Evolutionary conservation across 352 stramenopile genomes (phyloP), one percentile per base, ranked within the genome.

Genomic region (Phytophthora rubi): DNA sequence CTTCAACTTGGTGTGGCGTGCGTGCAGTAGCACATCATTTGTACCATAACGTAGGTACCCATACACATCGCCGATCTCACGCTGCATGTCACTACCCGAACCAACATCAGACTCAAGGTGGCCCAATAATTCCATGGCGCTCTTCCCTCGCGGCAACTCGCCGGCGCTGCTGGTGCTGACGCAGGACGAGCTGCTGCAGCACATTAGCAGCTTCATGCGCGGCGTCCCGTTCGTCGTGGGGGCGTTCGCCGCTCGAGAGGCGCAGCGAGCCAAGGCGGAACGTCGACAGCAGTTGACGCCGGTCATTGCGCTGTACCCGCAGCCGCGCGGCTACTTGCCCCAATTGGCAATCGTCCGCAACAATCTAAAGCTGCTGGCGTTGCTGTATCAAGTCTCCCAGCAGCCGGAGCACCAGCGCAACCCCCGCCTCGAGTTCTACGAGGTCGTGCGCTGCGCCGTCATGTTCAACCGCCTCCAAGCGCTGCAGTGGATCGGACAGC

Each of bases 371-470:
- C 74, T 79, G 72, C 26, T 79, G 8, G 53, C 56, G 18, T 45
- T 62, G 1, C 23, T 79, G 18, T 28, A 56, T 4, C 16, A 30
- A 32, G 64, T 76, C 5, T 79, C 60, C 3, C 39, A 42, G 26
- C 54, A 54, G 45, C 13, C n/a, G 3, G 63, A 76, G 32, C 55
- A 77, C n/a, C 16, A 8, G 2, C 26, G 32, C 30, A 73, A 79
- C 56, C 53, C 68, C 8, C 53, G 60, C 5, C 68, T 79, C 16
- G 59, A 79, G 48, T 79, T 79, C 48, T 53, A 75, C 63, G 72
- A 79, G 44, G 72, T 77, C 9, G 59, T 79, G 15, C 72, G 72
- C 45, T 79, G 72, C 48, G 68, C 72, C 16, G 63, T 79, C 55
- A 71, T 79, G 68, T 71, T 79, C 13, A 56, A 75, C 23, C 55